Conservation (phyloP, 2,329 filamentous ascomycete genomes). For the Fusarium compactum region DNA sequence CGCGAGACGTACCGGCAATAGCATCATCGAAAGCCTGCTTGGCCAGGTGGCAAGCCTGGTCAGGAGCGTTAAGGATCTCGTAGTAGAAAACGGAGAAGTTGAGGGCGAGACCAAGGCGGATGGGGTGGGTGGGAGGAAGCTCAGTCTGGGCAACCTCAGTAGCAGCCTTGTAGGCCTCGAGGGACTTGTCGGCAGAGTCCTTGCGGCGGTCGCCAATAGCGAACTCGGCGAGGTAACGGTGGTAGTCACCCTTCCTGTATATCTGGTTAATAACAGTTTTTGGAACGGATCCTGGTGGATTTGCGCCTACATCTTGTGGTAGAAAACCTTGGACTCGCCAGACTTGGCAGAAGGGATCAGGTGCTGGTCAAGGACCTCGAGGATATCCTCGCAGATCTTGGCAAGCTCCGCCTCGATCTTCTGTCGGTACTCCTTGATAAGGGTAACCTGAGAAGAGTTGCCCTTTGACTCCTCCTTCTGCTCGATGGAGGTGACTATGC, state of each 20-base stretch:
- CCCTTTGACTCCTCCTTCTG: slow-evolving; percentile 99
- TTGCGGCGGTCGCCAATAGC: slow-evolving; percentile 93
- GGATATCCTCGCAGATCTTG: slow-evolving; percentile 97
- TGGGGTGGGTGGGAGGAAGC: slow-evolving; percentile 96
- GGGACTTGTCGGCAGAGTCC: slow-evolving; percentile 85
- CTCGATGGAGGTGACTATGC: slow-evolving; percentile 99
- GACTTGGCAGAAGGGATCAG: slow-evolving; percentile 96
- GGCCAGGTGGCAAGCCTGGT: slow-evolving; percentile 97
- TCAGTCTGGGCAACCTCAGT: slow-evolving; percentile 99
- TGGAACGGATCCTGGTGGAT: slow-evolving; percentile 81
- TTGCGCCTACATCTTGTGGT: slow-evolving; percentile 91
- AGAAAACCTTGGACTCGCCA: slow-evolving; percentile 99
- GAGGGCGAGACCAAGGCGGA: slow-evolving; percentile 95
- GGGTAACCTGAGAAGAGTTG: slow-evolving; percentile 91
- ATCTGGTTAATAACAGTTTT: slow-evolving; percentile 64
- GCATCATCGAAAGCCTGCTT: slow-evolving; percentile 99
- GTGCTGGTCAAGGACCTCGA: slow-evolving; percentile 91
- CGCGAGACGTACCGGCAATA: slow-evolving; percentile 73
- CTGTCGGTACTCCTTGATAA: slow-evolving; percentile 96
- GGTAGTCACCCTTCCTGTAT: slow-evolving; percentile 93
- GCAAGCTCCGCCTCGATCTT: slow-evolving; percentile 99
- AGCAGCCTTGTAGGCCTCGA: slow-evolving; percentile 98
- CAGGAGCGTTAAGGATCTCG: slow-evolving; percentile 98
- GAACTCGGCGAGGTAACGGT: slow-evolving; percentile 95
- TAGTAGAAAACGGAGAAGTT: slow-evolving; percentile 99